Base-by-base conservation (phyloP, 768 basidiomycete genomes). In the Amanita polypyramis region DNA sequence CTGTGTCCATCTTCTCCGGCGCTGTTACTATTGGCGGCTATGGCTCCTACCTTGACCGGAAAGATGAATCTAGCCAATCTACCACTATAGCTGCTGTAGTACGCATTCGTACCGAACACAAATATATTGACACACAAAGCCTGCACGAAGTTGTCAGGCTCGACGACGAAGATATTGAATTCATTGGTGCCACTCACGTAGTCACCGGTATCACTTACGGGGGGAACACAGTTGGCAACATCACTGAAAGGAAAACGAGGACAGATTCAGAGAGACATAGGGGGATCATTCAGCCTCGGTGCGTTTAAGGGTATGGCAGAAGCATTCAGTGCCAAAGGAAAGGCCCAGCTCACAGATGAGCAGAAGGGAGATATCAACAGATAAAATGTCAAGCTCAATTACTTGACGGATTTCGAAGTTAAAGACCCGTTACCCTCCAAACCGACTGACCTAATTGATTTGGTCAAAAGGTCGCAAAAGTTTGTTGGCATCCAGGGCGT, bases 151-250 rank as follows among this genome's bases (percentile, higher is more conserved):
- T 17, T 17, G 32, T 44, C 15, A 44, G 43, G n/a, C 33, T 44
- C 17, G 33, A 34, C n/a, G 43, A 32, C n/a, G 43, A 44, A 5
- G 43, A 44, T 19, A 33, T 44, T 25, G 30, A 44, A n/a, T 44
- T 29, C 33, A 34, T 34, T n/a, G 30, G 43, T 23, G 43, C 43
- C 43, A 44, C 43, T 2, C 43, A 44, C 11, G 43, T 44, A n/a
- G 32, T 44, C 21, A 44, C 43, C 19, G 43, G 43, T 15, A 44
- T 44, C 30, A 44, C 43, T 9, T 44, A 44, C 20, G 43, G 43
- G 21, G 43, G 43, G 2, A 44, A 44, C 19, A 30, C 43, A 10
- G 19, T 44, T 32, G 43, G 43, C n/a, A 44, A 21, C 20, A 32
- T 44, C 43, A 44, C 43, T 2, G 43, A 44, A 17, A 44, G 19